Conservation (phyloP, 176 grass and related monocot genomes). For the Raddia distichophylla region DNA sequence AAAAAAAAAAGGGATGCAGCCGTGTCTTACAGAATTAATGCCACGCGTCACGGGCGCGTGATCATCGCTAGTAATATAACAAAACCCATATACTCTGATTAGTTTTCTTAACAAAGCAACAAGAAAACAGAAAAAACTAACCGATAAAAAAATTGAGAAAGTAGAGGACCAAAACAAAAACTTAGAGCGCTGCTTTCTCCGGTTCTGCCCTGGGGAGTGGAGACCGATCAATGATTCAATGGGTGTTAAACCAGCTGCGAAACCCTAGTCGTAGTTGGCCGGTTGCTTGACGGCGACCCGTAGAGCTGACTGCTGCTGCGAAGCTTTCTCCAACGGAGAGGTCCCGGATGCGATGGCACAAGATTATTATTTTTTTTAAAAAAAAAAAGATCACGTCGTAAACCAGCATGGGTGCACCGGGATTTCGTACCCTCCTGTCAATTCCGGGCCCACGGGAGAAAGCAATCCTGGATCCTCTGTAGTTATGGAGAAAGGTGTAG, state of each 20-base stretch:
- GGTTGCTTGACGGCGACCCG: slow-evolving; percentile 38
- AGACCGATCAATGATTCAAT: not conserved
- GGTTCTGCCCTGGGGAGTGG: not conserved
- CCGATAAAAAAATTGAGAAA: no score
- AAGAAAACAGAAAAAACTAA: not conserved
- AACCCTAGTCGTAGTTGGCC: slow-evolving; percentile 36
- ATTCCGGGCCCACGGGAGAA: slow-evolving; percentile 10
- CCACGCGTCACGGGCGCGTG: no score
- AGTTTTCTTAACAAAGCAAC: not conserved
- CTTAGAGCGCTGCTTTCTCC: not conserved
- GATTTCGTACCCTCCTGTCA: not conserved
- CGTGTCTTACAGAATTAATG: no score
- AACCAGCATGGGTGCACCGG: slow-evolving; percentile 34
- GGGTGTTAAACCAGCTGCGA: slow-evolving; percentile 3
- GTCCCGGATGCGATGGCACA: slow-evolving; percentile 9
- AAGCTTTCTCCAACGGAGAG: slow-evolving; percentile 23
- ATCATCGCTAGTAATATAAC: no score
- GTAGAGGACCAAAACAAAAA: not conserved
- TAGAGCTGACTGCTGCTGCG: not conserved
- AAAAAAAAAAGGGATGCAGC: no score
- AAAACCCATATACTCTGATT: no score
- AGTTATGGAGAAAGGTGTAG: not conserved
- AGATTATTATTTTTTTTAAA: no score
- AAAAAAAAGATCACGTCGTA: slow-evolving; percentile 18
- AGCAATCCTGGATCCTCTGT: slow-evolving; percentile 8